Conservation (phyloP, 129 eudicot species). For the Helianthus tuberosus region DNA sequence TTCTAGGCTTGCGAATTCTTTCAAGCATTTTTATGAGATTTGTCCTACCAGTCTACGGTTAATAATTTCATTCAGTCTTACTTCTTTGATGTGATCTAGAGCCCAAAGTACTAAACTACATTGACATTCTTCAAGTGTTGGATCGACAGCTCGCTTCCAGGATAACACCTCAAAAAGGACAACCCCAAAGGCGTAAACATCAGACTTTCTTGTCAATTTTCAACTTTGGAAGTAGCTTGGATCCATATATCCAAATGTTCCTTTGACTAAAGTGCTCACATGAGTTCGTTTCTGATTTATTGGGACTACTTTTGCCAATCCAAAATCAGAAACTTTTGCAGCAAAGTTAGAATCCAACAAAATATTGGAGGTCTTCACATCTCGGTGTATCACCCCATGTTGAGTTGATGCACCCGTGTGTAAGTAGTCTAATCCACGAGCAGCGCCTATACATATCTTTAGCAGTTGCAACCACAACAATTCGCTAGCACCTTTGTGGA, state of each 20-base stretch:
- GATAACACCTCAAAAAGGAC: too few relatives aligned
- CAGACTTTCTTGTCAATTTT: conserved; percentile 28
- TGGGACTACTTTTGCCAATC: conserved; percentile 45
- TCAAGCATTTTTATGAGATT: conserved; percentile 26
- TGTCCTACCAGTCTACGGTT: conserved; percentile 18
- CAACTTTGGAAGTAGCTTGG: conserved; percentile 29
- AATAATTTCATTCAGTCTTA: conserved; percentile 26
- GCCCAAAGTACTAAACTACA: conserved; percentile 42
- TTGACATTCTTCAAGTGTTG: conserved; percentile 34
- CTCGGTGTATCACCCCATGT: conserved; percentile 50
- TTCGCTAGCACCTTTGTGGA: not conserved
- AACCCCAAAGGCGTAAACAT: conserved; percentile 42
- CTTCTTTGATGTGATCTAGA: conserved; percentile 16
- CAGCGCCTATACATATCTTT: conserved; percentile 51
- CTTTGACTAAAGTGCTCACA: conserved; percentile 44
- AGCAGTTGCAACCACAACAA: conserved; percentile 47
- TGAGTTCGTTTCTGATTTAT: too few relatives aligned
- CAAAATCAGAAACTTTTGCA: conserved; percentile 49
- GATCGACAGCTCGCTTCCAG: conserved; percentile 37
- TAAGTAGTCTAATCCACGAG: conserved; percentile 58
- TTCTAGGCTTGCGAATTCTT: conserved; percentile 31
- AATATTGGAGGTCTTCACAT: conserved; percentile 51
- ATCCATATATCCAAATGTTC: conserved; percentile 58
- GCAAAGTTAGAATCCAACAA: conserved; percentile 43
- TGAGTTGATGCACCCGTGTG: conserved; percentile 44